Conservation (phyloP, 2,329 filamentous ascomycete species). For the Trichoderma citrinoviride region DNA sequence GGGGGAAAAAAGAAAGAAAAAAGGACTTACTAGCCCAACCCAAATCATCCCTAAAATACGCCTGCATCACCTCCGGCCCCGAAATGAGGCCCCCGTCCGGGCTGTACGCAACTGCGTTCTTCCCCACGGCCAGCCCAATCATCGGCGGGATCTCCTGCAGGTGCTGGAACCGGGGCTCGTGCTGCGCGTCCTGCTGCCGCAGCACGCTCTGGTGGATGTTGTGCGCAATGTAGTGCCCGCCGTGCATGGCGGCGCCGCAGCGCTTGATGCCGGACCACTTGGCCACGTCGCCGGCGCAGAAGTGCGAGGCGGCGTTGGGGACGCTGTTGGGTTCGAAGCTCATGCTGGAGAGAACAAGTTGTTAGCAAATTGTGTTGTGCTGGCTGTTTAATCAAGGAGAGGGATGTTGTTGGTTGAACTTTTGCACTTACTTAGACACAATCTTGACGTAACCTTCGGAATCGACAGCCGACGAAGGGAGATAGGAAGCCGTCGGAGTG, state of each 20-base stretch:
- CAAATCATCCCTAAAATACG: constrained; percentile 67
- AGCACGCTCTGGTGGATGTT: constrained; percentile 67
- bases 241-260: constrained; percentile 71
- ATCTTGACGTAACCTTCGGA: constrained; percentile 66
- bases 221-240: constrained; percentile 62
- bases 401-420: neutral
- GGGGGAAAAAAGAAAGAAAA: no score
- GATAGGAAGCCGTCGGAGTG: constrained; percentile 59
- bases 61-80: constrained; percentile 61
- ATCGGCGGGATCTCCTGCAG: constrained; percentile 58
- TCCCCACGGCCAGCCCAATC: constrained; percentile 70
- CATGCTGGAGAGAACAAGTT: constrained; percentile 40
- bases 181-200: constrained; percentile 35
- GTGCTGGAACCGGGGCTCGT: constrained; percentile 46
- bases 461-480: constrained; percentile 59
- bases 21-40: constrained; percentile 57
- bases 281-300: constrained; percentile 67
- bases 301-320: constrained; percentile 60
- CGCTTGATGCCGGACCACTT: constrained; percentile 78
- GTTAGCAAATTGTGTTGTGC: neutral
- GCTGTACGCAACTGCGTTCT: constrained; percentile 63
- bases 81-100: constrained; percentile 54
- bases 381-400: no score
- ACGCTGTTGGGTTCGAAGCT: constrained; percentile 49
- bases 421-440: constrained; percentile 45